Evolutionary conservation across 805 yeast genomes (phyloP).

Genomic region (Cyberlindnera lachancei): DNA sequence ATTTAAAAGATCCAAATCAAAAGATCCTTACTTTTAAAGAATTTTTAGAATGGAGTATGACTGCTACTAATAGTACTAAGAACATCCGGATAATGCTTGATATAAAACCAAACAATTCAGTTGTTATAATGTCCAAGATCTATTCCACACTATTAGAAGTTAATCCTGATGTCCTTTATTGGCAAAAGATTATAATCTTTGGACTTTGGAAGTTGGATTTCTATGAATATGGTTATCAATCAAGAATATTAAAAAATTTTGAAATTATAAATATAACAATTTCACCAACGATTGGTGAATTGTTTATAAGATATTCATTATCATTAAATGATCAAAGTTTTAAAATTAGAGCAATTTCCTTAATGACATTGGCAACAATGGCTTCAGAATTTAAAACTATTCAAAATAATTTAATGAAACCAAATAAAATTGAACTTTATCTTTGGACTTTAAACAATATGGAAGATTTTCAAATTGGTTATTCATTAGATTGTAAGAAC

Average conservation of each 20-base stretch:
- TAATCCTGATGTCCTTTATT: slow-evolving; percentile 32
- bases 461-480: slow-evolving; percentile 30
- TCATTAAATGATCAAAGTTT: slow-evolving; percentile 29
- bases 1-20: slow-evolving; percentile 26
- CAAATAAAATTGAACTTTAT: slow-evolving; percentile 30
- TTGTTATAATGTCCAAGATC: slow-evolving; percentile 33
- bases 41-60: slow-evolving; percentile 30
- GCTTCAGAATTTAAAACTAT: slow-evolving; percentile 26
- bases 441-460: slow-evolving; percentile 46
- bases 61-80: slow-evolving; percentile 10
- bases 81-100: slow-evolving; percentile 51
- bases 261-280: slow-evolving; percentile 29
- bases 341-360: slow-evolving; percentile 52
- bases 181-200: slow-evolving; percentile 39
- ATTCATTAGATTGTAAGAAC: slow-evolving; percentile 28
- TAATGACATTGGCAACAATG: slow-evolving; percentile 39
- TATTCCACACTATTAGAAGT: slow-evolving; percentile 28
- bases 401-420: slow-evolving; percentile 23
- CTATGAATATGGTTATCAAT: slow-evolving; percentile 32
- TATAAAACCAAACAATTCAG: slow-evolving; percentile 40
- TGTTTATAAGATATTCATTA: slow-evolving; percentile 30
- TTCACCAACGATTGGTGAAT: slow-evolving; percentile 26
- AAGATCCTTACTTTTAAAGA: slow-evolving; percentile 36
- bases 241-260: slow-evolving; percentile 30
- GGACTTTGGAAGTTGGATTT: slow-evolving; percentile 49